Evolutionary conservation across 805 yeast species (phyloP).

Genomic region (Barnettozyma botsteinii): DNA sequence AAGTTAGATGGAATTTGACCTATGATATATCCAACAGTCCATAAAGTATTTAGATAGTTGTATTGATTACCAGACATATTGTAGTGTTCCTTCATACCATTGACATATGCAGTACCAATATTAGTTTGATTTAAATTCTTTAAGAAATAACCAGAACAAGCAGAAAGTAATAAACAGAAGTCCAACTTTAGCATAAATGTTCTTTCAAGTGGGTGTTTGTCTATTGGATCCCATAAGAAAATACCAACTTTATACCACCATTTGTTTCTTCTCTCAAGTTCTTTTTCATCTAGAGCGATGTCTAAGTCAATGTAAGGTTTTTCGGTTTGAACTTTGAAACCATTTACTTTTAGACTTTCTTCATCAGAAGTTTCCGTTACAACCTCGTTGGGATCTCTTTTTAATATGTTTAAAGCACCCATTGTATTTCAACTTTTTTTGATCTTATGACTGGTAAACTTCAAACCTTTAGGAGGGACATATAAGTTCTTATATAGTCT

Average conservation of each 20-base stretch:
- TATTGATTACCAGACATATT: constrained; percentile 37
- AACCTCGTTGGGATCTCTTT: too few species aligned
- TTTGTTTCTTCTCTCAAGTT: constrained; percentile 9
- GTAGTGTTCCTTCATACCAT: constrained; percentile 41
- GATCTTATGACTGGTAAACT: too few species aligned
- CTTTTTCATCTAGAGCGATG: constrained; percentile 4
- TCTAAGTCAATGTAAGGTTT: constrained; percentile 14
- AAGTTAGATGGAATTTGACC: constrained; percentile 43
- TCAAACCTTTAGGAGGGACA: too few species aligned
- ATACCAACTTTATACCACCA: constrained; percentile 13
- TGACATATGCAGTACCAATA: constrained; percentile 40
- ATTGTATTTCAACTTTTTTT: too few species aligned
- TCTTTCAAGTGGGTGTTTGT: constrained; percentile 27
- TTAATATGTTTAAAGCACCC: too few species aligned
- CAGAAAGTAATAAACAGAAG: constrained; percentile 33
- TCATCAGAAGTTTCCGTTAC: too few species aligned
- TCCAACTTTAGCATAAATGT: constrained; percentile 31
- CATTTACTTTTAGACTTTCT: constrained; percentile 6
- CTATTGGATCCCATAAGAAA: constrained; percentile 11
- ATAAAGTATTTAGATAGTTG: constrained; percentile 38
- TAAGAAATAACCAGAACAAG: constrained; percentile 41
- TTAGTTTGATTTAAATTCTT: constrained; percentile 39
- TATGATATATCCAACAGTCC: constrained; percentile 45
- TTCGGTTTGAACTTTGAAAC: constrained; percentile 5
- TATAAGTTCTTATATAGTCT: too few species aligned